A percentile compares a stretch with the other conserved stretches of the same genome.
phyloP scores from a whole-genome alignment of 208 protist species.

The Trypanosoma scelopori region DNA sequence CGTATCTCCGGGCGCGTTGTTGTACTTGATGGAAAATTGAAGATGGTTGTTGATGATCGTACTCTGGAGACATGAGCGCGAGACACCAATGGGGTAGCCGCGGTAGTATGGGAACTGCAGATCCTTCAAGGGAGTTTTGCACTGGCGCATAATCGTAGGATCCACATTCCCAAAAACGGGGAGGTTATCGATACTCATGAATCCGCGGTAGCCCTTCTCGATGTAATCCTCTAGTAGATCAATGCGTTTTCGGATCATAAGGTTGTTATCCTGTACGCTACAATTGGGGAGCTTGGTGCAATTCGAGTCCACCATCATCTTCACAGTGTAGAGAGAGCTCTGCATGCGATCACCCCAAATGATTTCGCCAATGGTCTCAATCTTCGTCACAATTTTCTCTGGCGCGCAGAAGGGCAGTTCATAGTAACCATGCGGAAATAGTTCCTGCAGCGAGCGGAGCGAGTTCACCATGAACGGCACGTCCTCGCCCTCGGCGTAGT shows the following conservation, averaged over 20 bases:
- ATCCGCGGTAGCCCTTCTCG: slow-evolving; percentile 73
- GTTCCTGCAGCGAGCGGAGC: slow-evolving; percentile 57
- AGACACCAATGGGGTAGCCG: slow-evolving; percentile 73
- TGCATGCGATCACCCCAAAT: slow-evolving; percentile 79
- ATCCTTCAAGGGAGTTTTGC: slow-evolving; percentile 22
- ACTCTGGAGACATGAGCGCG: slow-evolving; percentile 33
- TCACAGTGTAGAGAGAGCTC: slow-evolving; percentile 69
- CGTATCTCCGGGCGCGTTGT: slow-evolving; percentile 24
- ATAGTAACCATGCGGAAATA: slow-evolving; percentile 74
- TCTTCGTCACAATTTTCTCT: slow-evolving; percentile 28
- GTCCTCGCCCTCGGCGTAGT: slow-evolving; percentile 43
- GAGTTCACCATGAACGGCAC: slow-evolving; percentile 71
- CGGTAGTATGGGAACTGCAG: slow-evolving; percentile 39
- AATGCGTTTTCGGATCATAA: slow-evolving; percentile 27
- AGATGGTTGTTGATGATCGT: slow-evolving; percentile 82
- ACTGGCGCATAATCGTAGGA: too few species aligned
- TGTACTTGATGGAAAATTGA: slow-evolving; percentile 76
- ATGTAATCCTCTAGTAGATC: slow-evolving; percentile 51
- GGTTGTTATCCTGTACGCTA: slow-evolving; percentile 34
- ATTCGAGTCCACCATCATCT: slow-evolving; percentile 45
- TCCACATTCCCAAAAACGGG: slow-evolving; percentile 49
- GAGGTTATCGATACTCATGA: slow-evolving; percentile 87
- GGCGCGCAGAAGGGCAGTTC: slow-evolving; percentile 67
- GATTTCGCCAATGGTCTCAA: slow-evolving; percentile 67
- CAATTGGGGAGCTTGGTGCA: slow-evolving; percentile 52